Evolutionary conservation across 495 filamentous ascomycete species (phyloP), one percentile per base, ranked within the genome.

Genomic region (Clohesyomyces aquaticus): DNA sequence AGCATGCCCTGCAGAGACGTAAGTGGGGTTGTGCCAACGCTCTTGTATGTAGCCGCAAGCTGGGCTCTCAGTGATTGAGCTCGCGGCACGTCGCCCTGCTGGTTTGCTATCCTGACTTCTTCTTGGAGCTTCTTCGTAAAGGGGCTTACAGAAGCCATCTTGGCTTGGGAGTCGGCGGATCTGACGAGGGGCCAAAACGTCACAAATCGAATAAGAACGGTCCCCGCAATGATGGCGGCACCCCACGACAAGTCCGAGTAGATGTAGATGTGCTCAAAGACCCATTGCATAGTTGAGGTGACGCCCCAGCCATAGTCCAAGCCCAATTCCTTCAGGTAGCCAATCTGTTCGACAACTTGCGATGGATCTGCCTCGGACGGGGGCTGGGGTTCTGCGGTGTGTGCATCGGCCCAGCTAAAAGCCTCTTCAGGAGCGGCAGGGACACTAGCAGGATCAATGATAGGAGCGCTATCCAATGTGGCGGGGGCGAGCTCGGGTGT

Each of bases 301-400:
- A 87, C 81, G 22, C 94, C 93, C 79, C 79, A 91, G 69, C 92
- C 91, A 69, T 85, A 97, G 64, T 96, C 91, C 21, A 98, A 76
- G 1, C 94, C 94, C 21, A 96, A 76, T 0, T 83, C 81, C 67
- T 89, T 87, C 52, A 98, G 80, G 68, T 90, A 96, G 52, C 94
- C 94, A 61, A 94, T 86, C 19, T 83, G 78, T 64, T 91, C 88
- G 19, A 88, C 83, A 42, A 89, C 81, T 27, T 79, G 12, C 23
- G 48, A 26, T 8, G 57, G 32, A 16, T 59, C 56, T 19, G 38
- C n/a, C n/a, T n/a, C n/a, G n/a, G n/a, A n/a, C n/a, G n/a, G n/a
- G n/a, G n/a, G n/a, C n/a, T n/a, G n/a, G n/a, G n/a, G n/a, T n/a
- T n/a, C n/a, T n/a, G n/a, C n/a, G n/a, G n/a, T n/a, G n/a, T n/a